phyloP scores from a whole-genome alignment of 345 rosid species.

The Salix purpurea region DNA sequence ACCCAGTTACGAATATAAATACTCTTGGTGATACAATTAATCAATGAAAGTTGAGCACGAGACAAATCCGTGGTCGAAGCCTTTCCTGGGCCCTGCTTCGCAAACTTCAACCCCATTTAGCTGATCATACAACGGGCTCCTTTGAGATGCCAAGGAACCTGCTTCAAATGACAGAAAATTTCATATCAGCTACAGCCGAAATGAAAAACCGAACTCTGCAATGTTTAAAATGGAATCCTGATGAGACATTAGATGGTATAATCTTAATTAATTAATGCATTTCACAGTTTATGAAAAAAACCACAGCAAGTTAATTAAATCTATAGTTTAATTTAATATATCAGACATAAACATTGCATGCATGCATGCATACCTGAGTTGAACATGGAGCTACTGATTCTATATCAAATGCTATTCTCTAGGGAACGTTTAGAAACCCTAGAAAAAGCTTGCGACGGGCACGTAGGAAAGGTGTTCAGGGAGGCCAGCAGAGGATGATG shows the following conservation, averaged over 20 bases:
- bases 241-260: background rate
- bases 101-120: slow-evolving; percentile 66
- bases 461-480: slow-evolving; percentile 6
- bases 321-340: too few relatives aligned
- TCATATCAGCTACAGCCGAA: background rate
- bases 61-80: slow-evolving; percentile 17
- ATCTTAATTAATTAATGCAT: too few relatives aligned
- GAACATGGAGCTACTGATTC: slow-evolving; percentile 34
- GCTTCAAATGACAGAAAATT: background rate
- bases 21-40: slow-evolving; percentile 51
- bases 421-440: slow-evolving; percentile 34
- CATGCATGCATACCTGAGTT: slow-evolving; percentile 22
- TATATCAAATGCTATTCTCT: slow-evolving; percentile 23
- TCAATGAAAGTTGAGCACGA: slow-evolving; percentile 31
- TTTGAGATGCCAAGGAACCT: background rate
- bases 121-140: background rate
- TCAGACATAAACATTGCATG: background rate
- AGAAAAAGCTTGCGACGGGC: slow-evolving; percentile 25
- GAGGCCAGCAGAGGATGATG: slow-evolving; percentile 24
- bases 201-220: background rate
- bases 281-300: too few relatives aligned
- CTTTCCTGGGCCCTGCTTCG: slow-evolving; percentile 41
- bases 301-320: background rate
- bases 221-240: background rate
- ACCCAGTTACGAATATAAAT: slow-evolving; percentile 72